Evolutionary conservation across 2,329 filamentous ascomycete genomes (phyloP).

Genomic region (Parasarocladium wereldwijsianum): DNA sequence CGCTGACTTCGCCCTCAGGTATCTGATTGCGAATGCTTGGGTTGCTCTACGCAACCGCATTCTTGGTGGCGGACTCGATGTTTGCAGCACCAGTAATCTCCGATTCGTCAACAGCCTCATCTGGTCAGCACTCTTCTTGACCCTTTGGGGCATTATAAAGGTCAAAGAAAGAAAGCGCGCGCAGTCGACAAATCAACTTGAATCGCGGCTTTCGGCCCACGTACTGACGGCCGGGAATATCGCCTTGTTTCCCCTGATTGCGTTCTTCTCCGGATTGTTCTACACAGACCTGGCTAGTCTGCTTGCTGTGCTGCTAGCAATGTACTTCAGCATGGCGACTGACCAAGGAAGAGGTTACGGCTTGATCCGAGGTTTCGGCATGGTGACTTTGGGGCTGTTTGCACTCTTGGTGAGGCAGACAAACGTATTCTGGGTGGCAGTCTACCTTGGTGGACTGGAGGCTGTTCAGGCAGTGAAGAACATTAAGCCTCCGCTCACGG

Average conservation of each 20-base stretch:
- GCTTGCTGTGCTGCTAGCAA: constrained; percentile 54
- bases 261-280: constrained; percentile 92
- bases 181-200: too few species aligned
- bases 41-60: too few species aligned
- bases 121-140: too few species aligned
- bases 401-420: constrained; percentile 78
- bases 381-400: constrained; percentile 41
- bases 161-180: too few species aligned
- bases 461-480: constrained; percentile 34
- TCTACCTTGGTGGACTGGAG: constrained; percentile 56
- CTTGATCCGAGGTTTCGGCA: too few species aligned
- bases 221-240: constrained; percentile 70
- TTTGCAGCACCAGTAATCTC: constrained; percentile 20
- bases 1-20: background rate
- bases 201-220: too few species aligned
- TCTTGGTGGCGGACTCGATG: constrained; percentile 8
- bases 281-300: constrained; percentile 89
- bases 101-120: constrained; percentile 39
- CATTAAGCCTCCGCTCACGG: constrained; percentile 18
- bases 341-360: too few species aligned
- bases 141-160: too few species aligned
- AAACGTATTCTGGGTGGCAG: constrained; percentile 88
- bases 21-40: background rate
- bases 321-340: constrained; percentile 39
- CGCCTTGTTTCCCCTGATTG: constrained; percentile 72